Base-by-base conservation (phyloP, 2,329 filamentous ascomycete species). In the Daldinia sp. region DNA sequence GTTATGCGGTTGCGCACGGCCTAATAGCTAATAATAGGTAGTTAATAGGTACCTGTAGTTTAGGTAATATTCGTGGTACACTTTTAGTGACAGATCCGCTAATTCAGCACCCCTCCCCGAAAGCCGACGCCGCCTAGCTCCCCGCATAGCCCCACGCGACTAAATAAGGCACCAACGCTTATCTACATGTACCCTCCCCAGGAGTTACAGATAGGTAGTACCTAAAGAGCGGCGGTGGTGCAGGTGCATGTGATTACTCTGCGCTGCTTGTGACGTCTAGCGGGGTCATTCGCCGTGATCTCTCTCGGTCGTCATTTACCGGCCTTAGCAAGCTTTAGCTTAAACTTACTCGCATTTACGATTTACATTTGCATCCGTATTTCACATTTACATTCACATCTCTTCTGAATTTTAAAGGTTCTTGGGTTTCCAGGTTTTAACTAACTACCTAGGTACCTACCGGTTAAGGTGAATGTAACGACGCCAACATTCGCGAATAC, bases 211-310 rank as follows among this genome's bases (percentile, higher is more conserved):
- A 23, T 23, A 23, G 20, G 20, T 23, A 23, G 20, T 23, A 23
- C 20, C 20, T 26, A 57, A 55, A 9, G n/a, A 28, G 56, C 55
- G 50, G 62, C 65, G 54, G 20, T 59, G 65, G 53, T 35, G 55
- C 65, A 68, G 65, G 65, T 69, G 59, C 65, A 71, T 65, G 65
- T 71, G 67, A 69, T 68, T 63, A 28, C 46, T 65, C 63, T 56
- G 33, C 12, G 26, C 48, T 54, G 56, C 70, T 66, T 70, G 67
- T 72, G 70, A 72, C 70, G 67, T 72, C 44, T 72, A 46, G 70
- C 65, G 70, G 70, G 70, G 70, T 72, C 67, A 70, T 68, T 60
- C 35, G 63, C 58, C 67, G 65, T 66, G 67, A 68, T 70, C 61
- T 66, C 64, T 64, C 15, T 60, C 57, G 48, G 33, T 62, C 64